Evolutionary conservation across 2,329 filamentous ascomycete species (phyloP).

Genomic region (Fusarium camptoceras): DNA sequence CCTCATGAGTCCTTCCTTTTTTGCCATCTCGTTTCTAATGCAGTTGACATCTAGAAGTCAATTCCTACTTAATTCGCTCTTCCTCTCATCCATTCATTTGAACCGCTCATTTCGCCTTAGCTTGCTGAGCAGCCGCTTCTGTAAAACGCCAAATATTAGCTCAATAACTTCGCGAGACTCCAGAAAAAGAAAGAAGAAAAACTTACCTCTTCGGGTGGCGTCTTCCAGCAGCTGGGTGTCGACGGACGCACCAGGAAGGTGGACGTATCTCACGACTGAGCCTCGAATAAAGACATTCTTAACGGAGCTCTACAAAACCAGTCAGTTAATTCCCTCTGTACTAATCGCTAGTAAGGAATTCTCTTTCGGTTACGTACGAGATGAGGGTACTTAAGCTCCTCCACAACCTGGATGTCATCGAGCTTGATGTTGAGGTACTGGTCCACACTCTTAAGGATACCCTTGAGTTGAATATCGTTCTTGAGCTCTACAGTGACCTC

Average conservation of each 20-base stretch:
- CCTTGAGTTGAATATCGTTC: slow-evolving; percentile 97
- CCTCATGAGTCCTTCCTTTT: slow-evolving; percentile 38
- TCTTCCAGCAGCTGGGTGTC: slow-evolving; percentile 91
- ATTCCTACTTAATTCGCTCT: slow-evolving; percentile 14
- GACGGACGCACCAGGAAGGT: slow-evolving; percentile 83
- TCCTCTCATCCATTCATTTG: slow-evolving; percentile 1
- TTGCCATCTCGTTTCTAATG: slow-evolving; percentile 36
- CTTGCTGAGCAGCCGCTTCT: slow-evolving; percentile 70
- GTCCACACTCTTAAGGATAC: slow-evolving; percentile 95
- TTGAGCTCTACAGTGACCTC: slow-evolving; percentile 99
- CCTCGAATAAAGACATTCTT: slow-evolving; percentile 97
- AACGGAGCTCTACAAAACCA: slow-evolving; percentile 70
- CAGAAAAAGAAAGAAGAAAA: neutral
- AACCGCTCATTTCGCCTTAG: slow-evolving; percentile 63
- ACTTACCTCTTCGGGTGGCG: slow-evolving; percentile 84
- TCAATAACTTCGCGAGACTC: neutral
- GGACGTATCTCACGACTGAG: slow-evolving; percentile 92
- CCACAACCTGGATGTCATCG: slow-evolving; percentile 91
- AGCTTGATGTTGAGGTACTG: slow-evolving; percentile 99
- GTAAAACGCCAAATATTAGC: slow-evolving; percentile 17
- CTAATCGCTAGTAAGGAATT: neutral
- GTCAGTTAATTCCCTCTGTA: neutral
- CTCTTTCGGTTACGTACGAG: slow-evolving; percentile 66
- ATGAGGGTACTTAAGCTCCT: slow-evolving; percentile 95
- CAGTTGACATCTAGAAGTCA: slow-evolving; percentile 24